phyloP scores from a whole-genome alignment of 176 grass and related monocot species.

The Oryza coarctata region DNA sequence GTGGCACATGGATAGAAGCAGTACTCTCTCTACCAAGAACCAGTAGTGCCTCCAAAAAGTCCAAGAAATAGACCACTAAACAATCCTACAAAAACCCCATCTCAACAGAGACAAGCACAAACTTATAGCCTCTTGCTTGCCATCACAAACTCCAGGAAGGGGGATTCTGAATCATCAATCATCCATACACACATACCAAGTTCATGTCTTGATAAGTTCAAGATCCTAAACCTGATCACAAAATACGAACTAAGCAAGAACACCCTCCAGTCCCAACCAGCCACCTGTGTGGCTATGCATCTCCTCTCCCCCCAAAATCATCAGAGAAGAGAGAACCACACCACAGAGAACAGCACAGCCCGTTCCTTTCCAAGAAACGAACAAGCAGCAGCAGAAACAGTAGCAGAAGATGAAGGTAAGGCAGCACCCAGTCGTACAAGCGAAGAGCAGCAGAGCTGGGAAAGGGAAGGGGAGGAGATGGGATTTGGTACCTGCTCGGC shows the following conservation, averaged over 20 bases:
- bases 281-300: background rate
- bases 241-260: background rate
- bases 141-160: background rate
- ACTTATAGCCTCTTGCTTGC: background rate
- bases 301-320: background rate
- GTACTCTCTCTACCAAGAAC: background rate
- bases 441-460: background rate
- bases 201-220: background rate
- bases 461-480: background rate
- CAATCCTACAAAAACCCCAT: slow-evolving; percentile 6
- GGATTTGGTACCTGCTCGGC: background rate
- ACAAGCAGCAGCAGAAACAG: background rate
- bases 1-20: slow-evolving; percentile 7
- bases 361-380: background rate
- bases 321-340: background rate
- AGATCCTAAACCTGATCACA: background rate
- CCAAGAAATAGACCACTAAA: background rate
- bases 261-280: background rate
- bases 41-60: background rate
- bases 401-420: background rate
- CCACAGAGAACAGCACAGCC: background rate
- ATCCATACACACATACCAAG: background rate
- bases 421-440: background rate
- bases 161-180: background rate
- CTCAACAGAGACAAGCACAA: background rate